Evolutionary conservation across 345 rosid species (phyloP).

Genomic region (Gossypium bickii): DNA sequence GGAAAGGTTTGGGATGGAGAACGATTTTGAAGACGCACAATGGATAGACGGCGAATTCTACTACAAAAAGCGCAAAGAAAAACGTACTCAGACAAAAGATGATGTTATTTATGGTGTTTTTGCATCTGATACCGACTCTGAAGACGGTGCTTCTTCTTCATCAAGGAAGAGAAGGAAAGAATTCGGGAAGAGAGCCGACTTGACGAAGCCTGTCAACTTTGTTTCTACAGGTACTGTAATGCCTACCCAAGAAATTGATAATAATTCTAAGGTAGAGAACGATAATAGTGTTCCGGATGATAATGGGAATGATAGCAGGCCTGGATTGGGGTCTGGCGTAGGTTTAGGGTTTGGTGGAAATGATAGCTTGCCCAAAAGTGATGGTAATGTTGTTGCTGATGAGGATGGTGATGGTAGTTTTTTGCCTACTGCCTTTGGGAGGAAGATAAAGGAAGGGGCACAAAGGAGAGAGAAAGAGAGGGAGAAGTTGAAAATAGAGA

Average conservation of each 20-base stretch:
- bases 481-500: conserved; percentile 53
- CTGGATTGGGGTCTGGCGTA: conserved; percentile 38
- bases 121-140: conserved; percentile 57
- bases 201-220: conserved; percentile 75
- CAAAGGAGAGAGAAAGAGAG: conserved; percentile 53
- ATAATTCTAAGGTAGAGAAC: conserved; percentile 40
- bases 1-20: conserved; percentile 82
- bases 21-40: conserved; percentile 75
- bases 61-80: conserved; percentile 54
- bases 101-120: conserved; percentile 66
- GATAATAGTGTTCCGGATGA: conserved; percentile 27
- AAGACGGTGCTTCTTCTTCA: conserved; percentile 38
- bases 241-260: conserved; percentile 69
- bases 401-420: conserved; percentile 36
- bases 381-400: conserved; percentile 22
- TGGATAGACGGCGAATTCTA: conserved; percentile 74
- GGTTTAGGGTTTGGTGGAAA: conserved; percentile 42
- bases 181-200: conserved; percentile 45
- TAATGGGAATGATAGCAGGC: conserved; percentile 32
- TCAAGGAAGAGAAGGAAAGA: conserved; percentile 52
- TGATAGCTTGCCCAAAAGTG: conserved; percentile 12
- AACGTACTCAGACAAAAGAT: conserved; percentile 64
- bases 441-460: conserved; percentile 70
- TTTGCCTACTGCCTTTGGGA: conserved; percentile 63
- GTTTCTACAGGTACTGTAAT: conserved; percentile 68